Conservation (phyloP, 352 stramenopile species). For the Thraustochytrium sp. region DNA sequence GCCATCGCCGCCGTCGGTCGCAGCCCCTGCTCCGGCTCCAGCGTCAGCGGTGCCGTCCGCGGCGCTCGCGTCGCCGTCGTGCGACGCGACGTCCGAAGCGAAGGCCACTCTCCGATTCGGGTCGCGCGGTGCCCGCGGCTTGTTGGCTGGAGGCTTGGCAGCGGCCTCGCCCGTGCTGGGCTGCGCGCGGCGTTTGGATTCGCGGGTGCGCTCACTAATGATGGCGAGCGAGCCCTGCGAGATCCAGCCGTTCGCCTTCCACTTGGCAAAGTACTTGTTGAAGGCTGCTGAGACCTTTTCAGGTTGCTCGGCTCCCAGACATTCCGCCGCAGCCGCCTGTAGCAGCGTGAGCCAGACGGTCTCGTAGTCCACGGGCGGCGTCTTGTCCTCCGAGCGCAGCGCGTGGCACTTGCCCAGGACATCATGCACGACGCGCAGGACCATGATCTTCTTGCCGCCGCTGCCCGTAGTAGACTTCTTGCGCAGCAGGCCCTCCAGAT, state of each 20-base stretch:
- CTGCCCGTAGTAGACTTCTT: not conserved
- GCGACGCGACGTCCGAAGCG: too few species aligned
- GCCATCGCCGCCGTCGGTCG: too few species aligned
- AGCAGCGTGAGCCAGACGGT: not conserved
- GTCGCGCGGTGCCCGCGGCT: too few species aligned
- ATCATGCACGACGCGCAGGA: not conserved
- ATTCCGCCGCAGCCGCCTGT: not conserved
- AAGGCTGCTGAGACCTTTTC: not conserved
- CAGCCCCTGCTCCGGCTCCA: too few species aligned
- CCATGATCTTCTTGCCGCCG: not conserved
- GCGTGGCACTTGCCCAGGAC: not conserved
- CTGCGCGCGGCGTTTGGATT: not conserved
- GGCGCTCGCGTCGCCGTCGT: too few species aligned
- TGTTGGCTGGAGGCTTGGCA: not conserved
- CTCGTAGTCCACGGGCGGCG: not conserved
- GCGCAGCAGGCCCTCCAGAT: not conserved
- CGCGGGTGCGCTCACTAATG: not conserved
- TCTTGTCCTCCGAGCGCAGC: not conserved
- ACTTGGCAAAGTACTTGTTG: conserved; percentile 3
- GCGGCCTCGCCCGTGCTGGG: not conserved
- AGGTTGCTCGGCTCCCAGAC: not conserved
- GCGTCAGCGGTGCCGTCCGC: too few species aligned
- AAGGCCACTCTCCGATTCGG: too few species aligned
- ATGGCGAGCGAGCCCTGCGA: not conserved
- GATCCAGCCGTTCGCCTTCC: not conserved